phyloP scores from a whole-genome alignment of 805 yeast genomes.

The Brettanomyces sp. region DNA sequence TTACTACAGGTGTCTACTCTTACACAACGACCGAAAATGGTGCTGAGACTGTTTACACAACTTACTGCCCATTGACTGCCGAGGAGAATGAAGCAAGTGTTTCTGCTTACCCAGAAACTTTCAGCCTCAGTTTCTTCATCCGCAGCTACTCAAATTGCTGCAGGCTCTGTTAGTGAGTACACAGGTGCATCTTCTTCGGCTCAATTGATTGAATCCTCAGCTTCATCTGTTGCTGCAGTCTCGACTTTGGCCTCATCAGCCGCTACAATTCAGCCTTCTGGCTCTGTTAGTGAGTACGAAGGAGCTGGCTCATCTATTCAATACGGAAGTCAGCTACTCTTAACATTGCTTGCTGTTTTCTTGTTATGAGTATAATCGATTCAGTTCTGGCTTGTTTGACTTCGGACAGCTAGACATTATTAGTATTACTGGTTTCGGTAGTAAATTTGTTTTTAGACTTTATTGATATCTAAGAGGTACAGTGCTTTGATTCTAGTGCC shows the following conservation, averaged over 20 bases:
- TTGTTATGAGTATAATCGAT: not conserved
- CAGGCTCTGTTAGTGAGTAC: not conserved
- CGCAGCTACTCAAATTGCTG: not conserved
- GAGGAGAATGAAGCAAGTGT: not conserved
- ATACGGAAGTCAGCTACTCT: not conserved
- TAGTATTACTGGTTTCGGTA: too few relatives aligned
- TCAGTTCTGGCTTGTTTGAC: too few relatives aligned
- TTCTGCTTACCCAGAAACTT: not conserved
- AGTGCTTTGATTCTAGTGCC: too few relatives aligned
- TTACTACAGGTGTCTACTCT: slow-evolving; percentile 2
- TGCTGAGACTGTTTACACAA: slow-evolving; percentile 26
- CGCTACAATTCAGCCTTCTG: not conserved
- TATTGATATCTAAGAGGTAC: too few relatives aligned
- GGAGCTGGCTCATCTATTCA: not conserved
- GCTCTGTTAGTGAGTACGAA: not conserved
- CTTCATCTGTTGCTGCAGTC: not conserved
- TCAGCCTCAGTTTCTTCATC: not conserved
- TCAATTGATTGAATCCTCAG: not conserved
- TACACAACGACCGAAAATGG: slow-evolving; percentile 24
- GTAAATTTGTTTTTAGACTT: too few relatives aligned
- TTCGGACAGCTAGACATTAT: too few relatives aligned
- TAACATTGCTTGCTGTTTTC: not conserved
- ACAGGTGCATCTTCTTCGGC: too few relatives aligned
- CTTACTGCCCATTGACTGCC: slow-evolving; percentile 15
- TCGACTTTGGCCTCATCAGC: not conserved